Conservation (phyloP, 2,329 filamentous ascomycete genomes). For the Neonectria hederae region DNA sequence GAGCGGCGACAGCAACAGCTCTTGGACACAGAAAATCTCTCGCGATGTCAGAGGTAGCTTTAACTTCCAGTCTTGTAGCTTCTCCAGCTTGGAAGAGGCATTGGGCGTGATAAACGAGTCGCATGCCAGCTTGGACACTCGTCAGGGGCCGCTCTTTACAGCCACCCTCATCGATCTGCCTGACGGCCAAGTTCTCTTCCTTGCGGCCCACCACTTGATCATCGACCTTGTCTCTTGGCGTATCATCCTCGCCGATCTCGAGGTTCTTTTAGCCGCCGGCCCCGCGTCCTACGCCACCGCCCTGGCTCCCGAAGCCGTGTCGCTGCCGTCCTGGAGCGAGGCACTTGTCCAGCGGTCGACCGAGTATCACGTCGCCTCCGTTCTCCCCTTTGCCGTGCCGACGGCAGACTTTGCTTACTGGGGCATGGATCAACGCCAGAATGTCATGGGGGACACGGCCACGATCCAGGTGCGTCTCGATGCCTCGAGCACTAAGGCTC, state of each 20-base stretch:
- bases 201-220: conserved; percentile 46
- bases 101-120: neutral
- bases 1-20: neutral
- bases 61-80: neutral
- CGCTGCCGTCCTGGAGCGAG: neutral
- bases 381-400: neutral
- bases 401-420: neutral
- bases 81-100: neutral
- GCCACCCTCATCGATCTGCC: neutral
- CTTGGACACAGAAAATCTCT: neutral
- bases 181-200: conserved; percentile 37
- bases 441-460: neutral
- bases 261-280: conserved; percentile 41
- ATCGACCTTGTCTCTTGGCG: conserved; percentile 56
- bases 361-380: neutral
- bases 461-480: neutral
- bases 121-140: neutral
- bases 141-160: neutral
- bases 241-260: conserved; percentile 52
- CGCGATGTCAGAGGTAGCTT: neutral
- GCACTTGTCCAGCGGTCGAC: neutral
- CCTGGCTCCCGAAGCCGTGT: neutral
- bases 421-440: neutral
- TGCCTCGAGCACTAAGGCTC: conserved; percentile 11
- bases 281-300: neutral